Evolutionary conservation across 257 asterid species (phyloP), one percentile per base, ranked within the genome.

Genomic region (Hygrophila difformis): DNA sequence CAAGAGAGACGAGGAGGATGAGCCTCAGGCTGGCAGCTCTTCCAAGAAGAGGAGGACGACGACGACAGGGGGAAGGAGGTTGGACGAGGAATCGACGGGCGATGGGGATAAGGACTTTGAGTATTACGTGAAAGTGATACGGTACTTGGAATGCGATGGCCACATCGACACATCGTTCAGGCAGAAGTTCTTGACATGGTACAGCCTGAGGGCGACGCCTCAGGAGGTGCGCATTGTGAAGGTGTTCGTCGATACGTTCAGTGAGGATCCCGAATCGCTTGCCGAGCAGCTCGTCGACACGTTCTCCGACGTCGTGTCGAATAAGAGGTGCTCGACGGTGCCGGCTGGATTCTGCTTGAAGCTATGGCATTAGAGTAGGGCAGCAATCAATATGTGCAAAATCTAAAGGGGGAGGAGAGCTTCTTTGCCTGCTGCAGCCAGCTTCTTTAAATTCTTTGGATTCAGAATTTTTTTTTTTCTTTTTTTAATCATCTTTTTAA

Each of bases 341-440:
- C 85, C 82, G 0, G 55, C 70, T n/a, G 96, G 94, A 18, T 89
- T 89, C 59, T 85, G 96, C 75, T 41, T 72, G 56, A 89, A 75
- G 78, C 96, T 89, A 31, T 89, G 94, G 94, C 97, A 89, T 54
- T 88, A n/a, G n/a, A n/a, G n/a, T n/a, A n/a, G n/a, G n/a, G n/a
- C n/a, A n/a, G n/a, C n/a, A n/a, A n/a, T n/a, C n/a, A n/a, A n/a
- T n/a, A n/a, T n/a, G n/a, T n/a, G n/a, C n/a, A n/a, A n/a, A n/a
- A n/a, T n/a, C n/a, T n/a, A n/a, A n/a, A n/a, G n/a, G n/a, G n/a
- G n/a, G n/a, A n/a, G n/a, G n/a, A n/a, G n/a, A n/a, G n/a, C n/a
- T n/a, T n/a, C n/a, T n/a, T n/a, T n/a, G n/a, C n/a, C n/a, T n/a
- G n/a, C n/a, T n/a, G n/a, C n/a, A n/a, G n/a, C n/a, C n/a, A n/a